Conservation (phyloP, 2,329 filamentous ascomycete species). For the Calonectria ilicicola region DNA sequence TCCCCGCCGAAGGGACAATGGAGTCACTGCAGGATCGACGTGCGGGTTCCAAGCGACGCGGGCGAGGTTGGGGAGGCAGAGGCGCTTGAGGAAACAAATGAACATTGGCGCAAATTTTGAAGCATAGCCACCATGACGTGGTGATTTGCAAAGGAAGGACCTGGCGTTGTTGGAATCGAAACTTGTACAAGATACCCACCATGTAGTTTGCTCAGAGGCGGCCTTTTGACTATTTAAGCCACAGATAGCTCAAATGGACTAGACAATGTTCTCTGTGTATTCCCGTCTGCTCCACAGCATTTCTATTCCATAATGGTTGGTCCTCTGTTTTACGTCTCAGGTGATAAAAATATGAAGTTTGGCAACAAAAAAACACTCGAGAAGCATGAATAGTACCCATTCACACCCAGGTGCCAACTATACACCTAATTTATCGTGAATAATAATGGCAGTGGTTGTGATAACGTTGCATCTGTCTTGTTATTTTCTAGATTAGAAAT, state of each 20-base stretch:
- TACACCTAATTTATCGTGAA: too few relatives aligned
- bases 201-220: neutral
- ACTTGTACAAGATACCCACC: slow-evolving; percentile 21
- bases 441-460: too few relatives aligned
- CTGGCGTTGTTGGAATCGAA: slow-evolving; percentile 18
- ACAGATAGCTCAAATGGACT: neutral
- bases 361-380: neutral
- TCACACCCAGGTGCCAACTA: neutral
- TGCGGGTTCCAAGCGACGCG: neutral
- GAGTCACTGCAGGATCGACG: slow-evolving; percentile 9
- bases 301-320: too few relatives aligned
- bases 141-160: neutral
- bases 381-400: neutral
- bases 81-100: neutral
- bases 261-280: neutral
- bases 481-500: too few relatives aligned
- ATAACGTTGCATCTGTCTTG: too few relatives aligned
- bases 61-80: neutral
- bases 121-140: too few relatives aligned
- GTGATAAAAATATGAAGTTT: neutral
- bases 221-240: neutral
- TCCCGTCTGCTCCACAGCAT: too few relatives aligned
- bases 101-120: neutral
- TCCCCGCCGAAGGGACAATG: slow-evolving; percentile 21
- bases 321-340: neutral